Conservation (phyloP, 306 rosid genomes). For the Phaseolus lunatus region DNA sequence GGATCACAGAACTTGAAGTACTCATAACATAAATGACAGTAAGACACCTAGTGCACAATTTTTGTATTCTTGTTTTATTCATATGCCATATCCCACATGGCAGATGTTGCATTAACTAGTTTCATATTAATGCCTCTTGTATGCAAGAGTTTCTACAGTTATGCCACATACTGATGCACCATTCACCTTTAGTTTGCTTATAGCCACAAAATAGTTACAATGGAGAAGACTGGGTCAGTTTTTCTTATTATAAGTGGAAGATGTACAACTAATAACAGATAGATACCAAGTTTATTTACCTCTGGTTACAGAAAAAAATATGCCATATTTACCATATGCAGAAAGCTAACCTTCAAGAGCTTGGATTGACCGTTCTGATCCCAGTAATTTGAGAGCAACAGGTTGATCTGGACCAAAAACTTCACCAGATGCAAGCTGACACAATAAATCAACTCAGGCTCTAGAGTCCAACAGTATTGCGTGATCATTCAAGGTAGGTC, state of each 20-base stretch:
- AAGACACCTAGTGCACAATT: background rate
- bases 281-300: too few species aligned
- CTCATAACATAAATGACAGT: background rate
- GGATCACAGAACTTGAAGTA: background rate
- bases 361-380: conserved; percentile 88
- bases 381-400: conserved; percentile 83
- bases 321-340: conserved; percentile 4
- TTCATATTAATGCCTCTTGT: background rate
- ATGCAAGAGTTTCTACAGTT: background rate
- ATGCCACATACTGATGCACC: background rate
- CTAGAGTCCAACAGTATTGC: conserved; percentile 18
- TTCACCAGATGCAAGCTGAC: conserved; percentile 94
- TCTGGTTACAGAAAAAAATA: background rate
- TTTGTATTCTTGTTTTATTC: background rate
- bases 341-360: conserved; percentile 90
- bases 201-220: conserved; percentile 8
- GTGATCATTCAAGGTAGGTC: conserved; percentile 11
- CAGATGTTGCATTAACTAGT: background rate
- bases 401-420: conserved; percentile 97
- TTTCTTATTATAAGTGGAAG: conserved; percentile 18
- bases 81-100: background rate
- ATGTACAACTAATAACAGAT: background rate
- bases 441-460: conserved; percentile 47
- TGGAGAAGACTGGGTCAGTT: conserved; percentile 29
- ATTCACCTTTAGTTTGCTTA: background rate